Conservation (phyloP, 2,329 filamentous ascomycete genomes). For the Xylariaceae sp. region DNA sequence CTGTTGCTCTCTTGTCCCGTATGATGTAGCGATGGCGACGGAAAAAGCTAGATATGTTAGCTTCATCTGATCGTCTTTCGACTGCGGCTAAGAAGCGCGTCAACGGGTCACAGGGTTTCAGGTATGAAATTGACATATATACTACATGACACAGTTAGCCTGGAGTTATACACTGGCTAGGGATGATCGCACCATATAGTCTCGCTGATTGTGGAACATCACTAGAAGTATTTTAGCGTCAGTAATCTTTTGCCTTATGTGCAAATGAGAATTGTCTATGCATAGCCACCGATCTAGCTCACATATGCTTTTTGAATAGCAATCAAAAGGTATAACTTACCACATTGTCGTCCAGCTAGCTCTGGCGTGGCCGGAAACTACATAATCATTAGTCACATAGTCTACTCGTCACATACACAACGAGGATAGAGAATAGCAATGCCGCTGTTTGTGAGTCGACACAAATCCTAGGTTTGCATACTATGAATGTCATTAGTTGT, state of each 20-base stretch:
- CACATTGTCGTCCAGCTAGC: constrained; percentile 79
- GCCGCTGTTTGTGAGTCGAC: too few species aligned
- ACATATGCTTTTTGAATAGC: constrained; percentile 60
- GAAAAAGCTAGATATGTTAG: constrained; percentile 57
- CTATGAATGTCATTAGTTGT: too few species aligned
- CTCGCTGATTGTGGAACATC: constrained; percentile 84
- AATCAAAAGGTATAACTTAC: constrained; percentile 84
- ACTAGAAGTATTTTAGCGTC: constrained; percentile 53
- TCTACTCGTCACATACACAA: background rate
- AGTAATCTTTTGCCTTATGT: background rate
- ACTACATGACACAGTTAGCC: background rate
- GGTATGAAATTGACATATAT: background rate
- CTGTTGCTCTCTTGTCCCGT: constrained; percentile 78
- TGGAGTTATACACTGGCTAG: background rate
- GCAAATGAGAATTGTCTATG: background rate
- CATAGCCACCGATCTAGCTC: too few species aligned
- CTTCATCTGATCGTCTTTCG: background rate
- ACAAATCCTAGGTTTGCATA: too few species aligned
- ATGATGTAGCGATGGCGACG: constrained; percentile 89
- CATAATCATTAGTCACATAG: background rate
- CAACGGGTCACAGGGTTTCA: background rate
- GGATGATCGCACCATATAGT: constrained; percentile 60
- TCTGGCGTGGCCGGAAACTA: constrained; percentile 75
- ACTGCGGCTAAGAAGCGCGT: too few species aligned
- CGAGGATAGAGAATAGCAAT: too few species aligned